Evolutionary conservation across 1,284 basidiomycete species (phyloP).

Genomic region (Cryptococcus depauperatus): DNA sequence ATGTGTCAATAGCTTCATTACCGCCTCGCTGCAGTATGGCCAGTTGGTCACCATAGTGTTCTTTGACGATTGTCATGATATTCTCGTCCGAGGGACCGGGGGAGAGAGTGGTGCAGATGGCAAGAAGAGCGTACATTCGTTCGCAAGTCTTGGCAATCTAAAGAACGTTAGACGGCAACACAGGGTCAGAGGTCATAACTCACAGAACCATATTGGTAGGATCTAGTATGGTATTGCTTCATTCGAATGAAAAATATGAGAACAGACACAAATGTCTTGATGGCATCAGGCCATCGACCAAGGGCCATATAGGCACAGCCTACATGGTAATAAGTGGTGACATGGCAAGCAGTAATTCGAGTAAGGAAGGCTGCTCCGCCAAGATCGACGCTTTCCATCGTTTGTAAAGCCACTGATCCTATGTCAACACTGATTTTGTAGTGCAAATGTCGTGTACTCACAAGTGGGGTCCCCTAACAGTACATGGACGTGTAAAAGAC

Average conservation of each 20-base stretch:
- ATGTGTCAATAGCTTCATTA: slow-evolving; percentile 66
- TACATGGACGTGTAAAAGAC: slow-evolving; percentile 88
- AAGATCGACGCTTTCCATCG: slow-evolving; percentile 88
- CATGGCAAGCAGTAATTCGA: slow-evolving; percentile 87
- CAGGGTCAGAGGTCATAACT: slow-evolving; percentile 14
- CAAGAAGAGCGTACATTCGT: slow-evolving; percentile 92
- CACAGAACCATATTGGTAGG: slow-evolving; percentile 93
- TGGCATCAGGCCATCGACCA: slow-evolving; percentile 87
- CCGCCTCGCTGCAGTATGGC: slow-evolving; percentile 64
- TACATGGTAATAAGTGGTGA: slow-evolving; percentile 49
- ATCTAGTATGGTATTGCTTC: slow-evolving; percentile 90
- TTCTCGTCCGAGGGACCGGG: slow-evolving; percentile 88
- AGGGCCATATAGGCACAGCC: slow-evolving; percentile 96
- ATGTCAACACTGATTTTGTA: not conserved
- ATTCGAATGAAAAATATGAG: slow-evolving; percentile 88
- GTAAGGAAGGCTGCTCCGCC: slow-evolving; percentile 75
- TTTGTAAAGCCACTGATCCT: slow-evolving; percentile 71
- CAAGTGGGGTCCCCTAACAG: slow-evolving; percentile 86
- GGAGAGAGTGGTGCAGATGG: slow-evolving; percentile 84
- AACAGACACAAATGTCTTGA: slow-evolving; percentile 83
- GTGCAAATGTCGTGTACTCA: slow-evolving; percentile 14
- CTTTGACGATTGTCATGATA: slow-evolving; percentile 84
- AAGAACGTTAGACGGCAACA: not conserved
- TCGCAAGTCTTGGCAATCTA: slow-evolving; percentile 96
- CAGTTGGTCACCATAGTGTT: slow-evolving; percentile 87